A percentile compares a stretch with the other conserved stretches of the same genome.
phyloP scores from a whole-genome alignment of 306 rosid species.

The Abrus pulchellus region DNA sequence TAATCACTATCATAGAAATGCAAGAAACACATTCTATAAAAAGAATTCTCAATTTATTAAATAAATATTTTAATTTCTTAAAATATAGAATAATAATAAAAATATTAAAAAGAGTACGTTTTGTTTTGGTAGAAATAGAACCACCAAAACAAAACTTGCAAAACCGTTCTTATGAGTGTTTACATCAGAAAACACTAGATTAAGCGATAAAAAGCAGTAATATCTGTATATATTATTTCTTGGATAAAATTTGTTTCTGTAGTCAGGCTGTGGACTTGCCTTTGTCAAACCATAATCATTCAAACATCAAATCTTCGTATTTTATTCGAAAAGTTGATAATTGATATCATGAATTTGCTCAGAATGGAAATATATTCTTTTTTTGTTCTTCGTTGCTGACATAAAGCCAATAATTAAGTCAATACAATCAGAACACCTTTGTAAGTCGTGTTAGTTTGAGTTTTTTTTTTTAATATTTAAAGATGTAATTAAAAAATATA shows the following conservation, averaged over 20 bases:
- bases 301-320: conserved; percentile 28
- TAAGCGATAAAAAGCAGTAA: background rate
- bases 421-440: too few species aligned
- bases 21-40: too few species aligned
- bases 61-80: too few species aligned
- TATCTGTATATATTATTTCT: background rate
- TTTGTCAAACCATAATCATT: conserved; percentile 45
- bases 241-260: background rate
- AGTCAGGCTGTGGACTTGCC: background rate
- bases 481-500: too few species aligned
- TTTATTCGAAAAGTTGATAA: background rate
- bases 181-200: background rate
- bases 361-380: background rate
- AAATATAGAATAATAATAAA: too few species aligned
- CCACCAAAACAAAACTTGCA: background rate
- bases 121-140: background rate
- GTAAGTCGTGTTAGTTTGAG: too few species aligned
- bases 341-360: conserved; percentile 25
- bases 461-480: too few species aligned
- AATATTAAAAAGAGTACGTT: too few species aligned
- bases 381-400: background rate
- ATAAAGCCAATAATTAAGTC: background rate
- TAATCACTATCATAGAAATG: too few species aligned
- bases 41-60: too few species aligned
- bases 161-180: background rate